Base-by-base conservation (phyloP, 495 filamentous ascomycete genomes). In the Achaetomiella virescens region DNA sequence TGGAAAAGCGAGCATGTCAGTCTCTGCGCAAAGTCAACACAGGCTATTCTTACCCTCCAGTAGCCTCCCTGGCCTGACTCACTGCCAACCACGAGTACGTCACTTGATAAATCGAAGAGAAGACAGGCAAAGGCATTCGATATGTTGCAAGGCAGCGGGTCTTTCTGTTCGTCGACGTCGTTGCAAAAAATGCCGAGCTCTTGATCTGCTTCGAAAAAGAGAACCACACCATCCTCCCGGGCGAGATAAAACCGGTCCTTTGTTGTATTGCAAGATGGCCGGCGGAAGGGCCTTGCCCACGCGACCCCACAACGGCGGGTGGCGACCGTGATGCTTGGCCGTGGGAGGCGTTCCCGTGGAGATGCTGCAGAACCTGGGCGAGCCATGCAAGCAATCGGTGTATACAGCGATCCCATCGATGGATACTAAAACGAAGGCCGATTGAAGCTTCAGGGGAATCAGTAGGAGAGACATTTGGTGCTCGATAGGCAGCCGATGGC, bases 61-160 rank as follows among this genome's bases (percentile, higher is more conserved):
- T 91, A 76, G 0, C 85, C 84, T 7, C 92, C 93, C 59, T 84
- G 77, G n/a, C 90, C 87, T 44, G 84, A 84, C 50, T 86, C 84
- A n/a, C 93, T 90, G 15, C 85, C 88, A 6, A 87, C 81, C 18
- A 96, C 72, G 40, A 97, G 77, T 37, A 95, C 73, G 65, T 97
- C 92, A 21, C 82, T 82, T 49, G 78, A 80, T 8, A 75, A 56
- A 48, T 67, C 64, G 41, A 62, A 69, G 3, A 72, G 5, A 31
- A 31, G 58, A 42, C 74, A 78, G n/a, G 87, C 81, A 68, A 91
- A 88, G 3, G 84, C 83, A 1, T 70, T 80, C 27, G 81, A 81
- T 47, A 88, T 81, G 50, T 82, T 84, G 64, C 80, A 80, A 15
- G 80, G 72, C 24, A 89, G 74, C 8, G 75, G 71, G 18, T 84